Percentiles rank a stretch among this genome's conserved stretches.
These are phyloP conservation scores for Pichia sp. DNA, from an alignment of 1,139 yeast species.

Conservation along the genomic window DNA sequence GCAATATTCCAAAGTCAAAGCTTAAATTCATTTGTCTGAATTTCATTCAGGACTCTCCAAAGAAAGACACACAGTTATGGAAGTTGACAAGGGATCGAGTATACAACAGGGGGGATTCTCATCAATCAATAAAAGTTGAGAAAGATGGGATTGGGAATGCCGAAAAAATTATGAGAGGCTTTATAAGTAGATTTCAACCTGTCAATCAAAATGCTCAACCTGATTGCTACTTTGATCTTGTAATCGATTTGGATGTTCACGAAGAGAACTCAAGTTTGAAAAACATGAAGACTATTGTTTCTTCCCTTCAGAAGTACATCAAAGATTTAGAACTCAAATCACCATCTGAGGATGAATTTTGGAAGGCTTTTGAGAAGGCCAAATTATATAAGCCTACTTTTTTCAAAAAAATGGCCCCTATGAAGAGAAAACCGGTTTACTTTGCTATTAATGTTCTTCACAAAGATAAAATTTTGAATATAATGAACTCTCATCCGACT, in stretches of 20 bases:
- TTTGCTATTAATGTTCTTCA: constrained; percentile 35
- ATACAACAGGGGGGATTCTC: constrained; percentile 74
- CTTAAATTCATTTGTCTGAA: constrained; percentile 63
- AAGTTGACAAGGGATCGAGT: constrained; percentile 59
- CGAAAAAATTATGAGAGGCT: constrained; percentile 65
- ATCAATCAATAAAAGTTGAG: constrained; percentile 69
- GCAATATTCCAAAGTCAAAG: constrained; percentile 34
- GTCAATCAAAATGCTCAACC: constrained; percentile 48
- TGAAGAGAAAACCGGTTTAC: constrained; percentile 35
- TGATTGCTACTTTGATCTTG: constrained; percentile 61
- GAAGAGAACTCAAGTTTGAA: constrained; percentile 45
- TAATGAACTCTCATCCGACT: constrained; percentile 4
- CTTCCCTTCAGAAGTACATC: constrained; percentile 37
- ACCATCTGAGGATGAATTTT: constrained; percentile 43
- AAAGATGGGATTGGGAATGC: constrained; percentile 47
- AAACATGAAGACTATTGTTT: constrained; percentile 48
- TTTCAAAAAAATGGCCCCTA: constrained; percentile 35
- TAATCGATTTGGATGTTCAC: constrained; percentile 53
- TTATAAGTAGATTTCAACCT: constrained; percentile 65
- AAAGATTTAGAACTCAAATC: constrained; percentile 43
- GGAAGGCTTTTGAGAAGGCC: constrained; percentile 46
- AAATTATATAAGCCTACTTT: constrained; percentile 49
- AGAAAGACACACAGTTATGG: constrained; percentile 37
- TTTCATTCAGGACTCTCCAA: constrained; percentile 46
- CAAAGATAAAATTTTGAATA: background rate